phyloP scores from a whole-genome alignment of 805 yeast species.

The Hyphopichia homilentoma region DNA sequence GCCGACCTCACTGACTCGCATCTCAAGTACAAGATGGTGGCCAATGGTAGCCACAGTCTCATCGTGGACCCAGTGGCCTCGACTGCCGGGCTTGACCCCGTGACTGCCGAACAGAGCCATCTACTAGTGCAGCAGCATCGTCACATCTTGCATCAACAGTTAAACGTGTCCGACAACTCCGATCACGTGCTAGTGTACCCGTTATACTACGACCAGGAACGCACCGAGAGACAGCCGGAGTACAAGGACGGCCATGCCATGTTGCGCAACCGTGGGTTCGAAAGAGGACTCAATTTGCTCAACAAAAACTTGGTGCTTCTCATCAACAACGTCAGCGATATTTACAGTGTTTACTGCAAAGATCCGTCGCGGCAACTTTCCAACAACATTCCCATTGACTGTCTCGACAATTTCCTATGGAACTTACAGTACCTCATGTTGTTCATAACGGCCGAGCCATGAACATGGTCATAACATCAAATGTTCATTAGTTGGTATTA shows the following conservation, averaged over 20 bases:
- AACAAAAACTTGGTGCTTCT: constrained; percentile 27
- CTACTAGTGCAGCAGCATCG: no score
- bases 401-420: constrained; percentile 40
- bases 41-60: constrained; percentile 15
- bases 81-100: background rate
- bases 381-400: constrained; percentile 30
- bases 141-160: no score
- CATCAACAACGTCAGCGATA: constrained; percentile 16
- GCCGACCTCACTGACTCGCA: constrained; percentile 22
- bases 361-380: constrained; percentile 6
- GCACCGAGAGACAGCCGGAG: constrained; percentile 15
- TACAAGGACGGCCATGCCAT: constrained; percentile 1
- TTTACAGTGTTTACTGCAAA: constrained; percentile 5
- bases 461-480: no score
- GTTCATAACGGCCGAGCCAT: constrained; percentile 33
- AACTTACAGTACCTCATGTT: constrained; percentile 32
- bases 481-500: no score
- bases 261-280: constrained; percentile 24
- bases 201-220: constrained; percentile 20
- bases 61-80: constrained; percentile 20
- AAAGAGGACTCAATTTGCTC: constrained; percentile 28
- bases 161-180: background rate
- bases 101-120: no score
- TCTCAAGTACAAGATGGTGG: constrained; percentile 25
- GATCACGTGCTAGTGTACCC: constrained; percentile 19